Conservation (phyloP, 805 yeast species). For the Vanderwaltozyma tropicalis region DNA sequence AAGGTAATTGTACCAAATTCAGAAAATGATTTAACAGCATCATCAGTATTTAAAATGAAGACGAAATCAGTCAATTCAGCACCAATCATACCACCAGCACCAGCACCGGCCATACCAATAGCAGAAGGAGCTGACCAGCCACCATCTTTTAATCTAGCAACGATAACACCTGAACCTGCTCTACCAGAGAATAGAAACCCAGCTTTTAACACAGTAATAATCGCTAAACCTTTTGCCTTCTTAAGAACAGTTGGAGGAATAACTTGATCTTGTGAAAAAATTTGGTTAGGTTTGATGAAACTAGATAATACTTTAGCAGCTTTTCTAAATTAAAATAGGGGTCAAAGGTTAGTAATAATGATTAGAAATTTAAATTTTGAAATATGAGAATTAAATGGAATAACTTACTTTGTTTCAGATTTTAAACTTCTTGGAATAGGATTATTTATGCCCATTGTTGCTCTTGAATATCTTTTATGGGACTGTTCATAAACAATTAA, state of each 20-base stretch:
- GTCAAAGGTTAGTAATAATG: neutral
- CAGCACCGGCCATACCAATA: constrained; percentile 92
- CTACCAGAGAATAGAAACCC: constrained; percentile 94
- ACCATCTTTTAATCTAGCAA: constrained; percentile 90
- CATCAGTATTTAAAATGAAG: constrained; percentile 72
- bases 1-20: constrained; percentile 89
- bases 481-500: too few species aligned
- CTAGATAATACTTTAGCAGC: constrained; percentile 88
- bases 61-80: constrained; percentile 95
- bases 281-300: constrained; percentile 89
- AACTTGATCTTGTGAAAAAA: constrained; percentile 76
- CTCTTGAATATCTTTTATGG: neutral
- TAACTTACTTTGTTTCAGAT: constrained; percentile 51
- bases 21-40: constrained; percentile 90
- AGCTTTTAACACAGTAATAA: constrained; percentile 90
- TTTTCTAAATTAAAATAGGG: constrained; percentile 39
- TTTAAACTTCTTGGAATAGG: constrained; percentile 87
- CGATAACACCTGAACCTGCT: constrained; percentile 94
- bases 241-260: constrained; percentile 83
- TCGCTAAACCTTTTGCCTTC: constrained; percentile 86
- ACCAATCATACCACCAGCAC: constrained; percentile 97
- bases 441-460: constrained; percentile 69
- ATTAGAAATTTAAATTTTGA: too few species aligned
- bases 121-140: constrained; percentile 98
- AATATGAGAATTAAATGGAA: too few species aligned